These are phyloP conservation scores for Pseudogymnoascus sp. DNA, from an alignment of 2,329 filamentous ascomycete genomes.

Conservation along the genomic window DNA sequence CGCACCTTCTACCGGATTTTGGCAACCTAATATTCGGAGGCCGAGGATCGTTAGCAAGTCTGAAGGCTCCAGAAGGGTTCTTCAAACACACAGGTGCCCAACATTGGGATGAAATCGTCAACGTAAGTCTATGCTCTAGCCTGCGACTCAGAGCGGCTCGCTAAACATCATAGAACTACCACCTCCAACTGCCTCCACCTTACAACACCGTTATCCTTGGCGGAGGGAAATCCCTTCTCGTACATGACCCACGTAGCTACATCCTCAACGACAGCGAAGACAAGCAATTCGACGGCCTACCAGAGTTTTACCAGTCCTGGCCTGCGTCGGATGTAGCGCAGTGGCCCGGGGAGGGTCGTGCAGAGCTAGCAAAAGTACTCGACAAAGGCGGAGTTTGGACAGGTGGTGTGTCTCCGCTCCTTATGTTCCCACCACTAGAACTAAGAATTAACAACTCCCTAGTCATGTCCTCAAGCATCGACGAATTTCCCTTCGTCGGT, in stretches of 20 bases:
- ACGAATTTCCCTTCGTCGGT: not conserved
- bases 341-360: not conserved
- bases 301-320: not conserved
- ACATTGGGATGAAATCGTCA: not conserved
- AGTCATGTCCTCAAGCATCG: not conserved
- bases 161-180: slow-evolving; percentile 22
- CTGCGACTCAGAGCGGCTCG: not conserved
- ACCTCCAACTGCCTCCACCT: slow-evolving; percentile 26
- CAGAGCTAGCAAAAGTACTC: not conserved
- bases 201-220: slow-evolving; percentile 26
- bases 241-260: slow-evolving; percentile 21
- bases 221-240: slow-evolving; percentile 21
- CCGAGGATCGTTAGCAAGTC: not conserved
- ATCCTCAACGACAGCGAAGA: slow-evolving; percentile 22
- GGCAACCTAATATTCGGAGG: not conserved
- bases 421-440: not conserved
- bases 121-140: not conserved
- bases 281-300: slow-evolving; percentile 20
- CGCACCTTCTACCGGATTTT: not conserved
- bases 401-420: not conserved
- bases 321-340: not conserved
- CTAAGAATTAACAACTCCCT: not conserved
- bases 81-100: not conserved
- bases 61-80: not conserved
- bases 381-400: not conserved